phyloP scores from a whole-genome alignment of 73 alveolate genomes.

The Paramecium tetraurelia region DNA sequence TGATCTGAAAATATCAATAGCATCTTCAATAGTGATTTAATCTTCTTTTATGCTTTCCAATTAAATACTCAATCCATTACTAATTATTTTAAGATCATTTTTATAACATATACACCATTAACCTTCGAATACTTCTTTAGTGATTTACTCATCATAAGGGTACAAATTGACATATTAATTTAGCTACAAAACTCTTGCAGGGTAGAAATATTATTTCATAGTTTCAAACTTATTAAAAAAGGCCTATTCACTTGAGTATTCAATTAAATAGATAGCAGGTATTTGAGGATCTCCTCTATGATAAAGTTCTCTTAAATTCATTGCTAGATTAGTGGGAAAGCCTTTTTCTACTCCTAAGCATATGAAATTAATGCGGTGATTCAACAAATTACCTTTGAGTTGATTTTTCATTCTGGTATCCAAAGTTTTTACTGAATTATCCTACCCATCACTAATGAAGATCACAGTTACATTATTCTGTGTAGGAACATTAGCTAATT shows the following conservation, averaged over 20 bases:
- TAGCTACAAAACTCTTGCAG: not conserved
- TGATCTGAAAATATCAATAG: constrained; percentile 33
- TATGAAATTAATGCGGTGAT: constrained; percentile 9
- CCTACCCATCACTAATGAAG: constrained; percentile 56
- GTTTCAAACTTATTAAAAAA: constrained; percentile 40
- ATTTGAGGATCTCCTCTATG: constrained; percentile 58
- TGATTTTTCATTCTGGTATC: not conserved
- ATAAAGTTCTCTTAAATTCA: constrained; percentile 38
- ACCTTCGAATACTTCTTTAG: constrained; percentile 46
- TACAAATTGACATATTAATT: constrained; percentile 4
- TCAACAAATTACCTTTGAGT: not conserved
- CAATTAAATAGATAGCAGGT: constrained; percentile 46
- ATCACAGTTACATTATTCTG: not conserved
- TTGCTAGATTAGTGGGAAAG: constrained; percentile 45
- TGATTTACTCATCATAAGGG: constrained; percentile 49
- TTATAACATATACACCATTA: constrained; percentile 6
- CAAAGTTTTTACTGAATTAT: constrained; percentile 20
- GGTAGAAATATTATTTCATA: constrained; percentile 37
- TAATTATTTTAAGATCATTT: not conserved
- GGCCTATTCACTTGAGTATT: constrained; percentile 28
- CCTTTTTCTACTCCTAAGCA: constrained; percentile 48
- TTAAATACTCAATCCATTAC: not conserved
- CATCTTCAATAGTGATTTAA: constrained; percentile 38
- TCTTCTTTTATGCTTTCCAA: not conserved
- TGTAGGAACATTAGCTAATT: not conserved